Evolutionary conservation across 2,329 filamentous ascomycete species (phyloP).

Genomic region (Samsoniella hepiali): DNA sequence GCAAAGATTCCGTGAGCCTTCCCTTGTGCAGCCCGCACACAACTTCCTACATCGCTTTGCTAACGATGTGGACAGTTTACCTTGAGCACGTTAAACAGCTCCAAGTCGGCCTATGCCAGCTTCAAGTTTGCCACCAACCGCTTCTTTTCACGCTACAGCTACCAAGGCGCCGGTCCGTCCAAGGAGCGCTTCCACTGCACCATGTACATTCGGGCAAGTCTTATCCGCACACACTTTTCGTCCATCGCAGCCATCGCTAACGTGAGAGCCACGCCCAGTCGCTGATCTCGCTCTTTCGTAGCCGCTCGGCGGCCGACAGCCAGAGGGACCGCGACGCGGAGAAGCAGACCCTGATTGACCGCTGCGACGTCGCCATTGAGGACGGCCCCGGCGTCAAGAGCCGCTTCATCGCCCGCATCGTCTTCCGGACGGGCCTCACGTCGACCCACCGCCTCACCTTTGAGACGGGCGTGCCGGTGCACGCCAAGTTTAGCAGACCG

Average conservation of each 20-base stretch:
- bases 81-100: slow-evolving; percentile 73
- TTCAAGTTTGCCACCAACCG: slow-evolving; percentile 63
- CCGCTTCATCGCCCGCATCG: slow-evolving; percentile 69
- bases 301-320: slow-evolving; percentile 56
- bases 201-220: slow-evolving; percentile 64
- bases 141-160: slow-evolving; percentile 73
- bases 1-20: slow-evolving; percentile 57
- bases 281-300: slow-evolving; percentile 71
- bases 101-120: slow-evolving; percentile 75
- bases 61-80: slow-evolving; percentile 51
- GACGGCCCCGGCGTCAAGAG: slow-evolving; percentile 69
- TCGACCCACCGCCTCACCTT: slow-evolving; percentile 76
- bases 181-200: slow-evolving; percentile 68
- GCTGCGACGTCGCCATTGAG: slow-evolving; percentile 70
- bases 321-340: slow-evolving; percentile 48
- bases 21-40: neutral
- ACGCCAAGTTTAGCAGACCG: slow-evolving; percentile 69
- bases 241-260: too few relatives aligned
- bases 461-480: slow-evolving; percentile 68
- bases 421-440: slow-evolving; percentile 72
- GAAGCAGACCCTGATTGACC: slow-evolving; percentile 67
- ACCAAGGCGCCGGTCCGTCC: slow-evolving; percentile 50
- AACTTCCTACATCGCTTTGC: neutral
- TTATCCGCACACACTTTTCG: neutral
- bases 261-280: slow-evolving; percentile 41